Evolutionary conservation across 2,329 filamentous ascomycete genomes (phyloP).

Genomic region (Lanzia echinophila): DNA sequence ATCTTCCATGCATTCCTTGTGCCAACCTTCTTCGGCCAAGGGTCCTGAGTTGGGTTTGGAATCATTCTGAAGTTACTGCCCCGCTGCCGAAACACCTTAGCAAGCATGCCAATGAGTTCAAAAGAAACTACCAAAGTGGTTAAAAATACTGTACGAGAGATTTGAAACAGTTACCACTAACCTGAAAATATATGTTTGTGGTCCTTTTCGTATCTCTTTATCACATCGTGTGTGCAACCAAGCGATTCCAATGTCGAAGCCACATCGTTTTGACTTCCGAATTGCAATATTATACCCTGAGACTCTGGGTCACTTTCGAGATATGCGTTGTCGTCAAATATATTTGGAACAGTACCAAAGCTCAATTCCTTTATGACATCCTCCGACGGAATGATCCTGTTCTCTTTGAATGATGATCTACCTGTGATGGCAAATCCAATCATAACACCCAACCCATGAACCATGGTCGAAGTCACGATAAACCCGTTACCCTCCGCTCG

Average conservation of each 20-base stretch:
- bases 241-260: constrained; percentile 46
- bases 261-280: constrained; percentile 45
- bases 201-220: constrained; percentile 35
- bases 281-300: constrained; percentile 35
- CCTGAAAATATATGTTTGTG: constrained; percentile 30
- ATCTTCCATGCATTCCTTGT: constrained; percentile 27
- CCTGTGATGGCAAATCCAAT: constrained; percentile 48
- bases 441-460: constrained; percentile 45
- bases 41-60: constrained; percentile 49
- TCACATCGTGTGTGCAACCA: constrained; percentile 47
- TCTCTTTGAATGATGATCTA: constrained; percentile 40
- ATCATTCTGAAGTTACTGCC: constrained; percentile 46
- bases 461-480: constrained; percentile 30
- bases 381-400: constrained; percentile 47
- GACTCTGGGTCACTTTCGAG: constrained; percentile 30
- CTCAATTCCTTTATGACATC: constrained; percentile 48
- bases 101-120: constrained; percentile 53
- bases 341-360: constrained; percentile 50
- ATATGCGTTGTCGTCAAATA: constrained; percentile 41
- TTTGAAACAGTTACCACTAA: not conserved
- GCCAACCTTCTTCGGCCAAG: constrained; percentile 40
- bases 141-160: constrained; percentile 22
- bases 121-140: constrained; percentile 41
- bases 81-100: constrained; percentile 42
- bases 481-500: constrained; percentile 35